Base-by-base conservation (phyloP, 192 early-diverging fungal species). In the Endogone sp. region DNA sequence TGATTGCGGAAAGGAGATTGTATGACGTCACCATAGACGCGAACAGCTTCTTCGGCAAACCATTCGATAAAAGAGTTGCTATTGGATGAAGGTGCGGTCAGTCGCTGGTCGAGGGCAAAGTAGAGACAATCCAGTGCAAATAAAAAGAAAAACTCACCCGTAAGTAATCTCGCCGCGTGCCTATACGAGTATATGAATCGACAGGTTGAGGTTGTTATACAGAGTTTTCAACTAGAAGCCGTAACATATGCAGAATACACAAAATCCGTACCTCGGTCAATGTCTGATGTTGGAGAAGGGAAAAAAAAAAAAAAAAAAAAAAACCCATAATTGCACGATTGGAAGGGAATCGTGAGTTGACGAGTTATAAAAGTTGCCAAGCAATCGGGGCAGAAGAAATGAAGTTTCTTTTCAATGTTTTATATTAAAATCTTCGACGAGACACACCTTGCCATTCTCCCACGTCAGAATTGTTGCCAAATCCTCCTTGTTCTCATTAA, bases 361-460 rank as follows among this genome's bases (percentile, higher is more conserved):
- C n/a, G n/a, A 69, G 23, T 31, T 29, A 58, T n/a, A 22, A n/a
- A 66, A 63, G 16, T 2, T 62, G 31, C 21, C 24, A 2, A 54
- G 21, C 6, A 6, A 23, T 4, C 6, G 2, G 23, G 24, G n/a
- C 28, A 3, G 24, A 63, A 37, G 2, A 20, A 63, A 24, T 21
- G 24, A 16, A 65, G 54, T 65, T 65, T 56, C 64, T 31, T 65
- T 3, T n/a, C 4, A 32, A 49, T 32, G 61, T 25, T n/a, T 58
- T n/a, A n/a, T n/a, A 66, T 30, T 58, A 32, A n/a, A 32, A 24
- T 65, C 2, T 22, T 16, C 63, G 28, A 60, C 60, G n/a, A n/a
- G n/a, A n/a, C n/a, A n/a, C n/a, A n/a, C 62, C 67, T 95, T 97
- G 22, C 95, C 95, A 68, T 90, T 84, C 71, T 97, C 95, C 70